These are phyloP conservation scores for Carex cristatella DNA, from an alignment of 176 grass and related monocot species.

Conservation along the genomic window DNA sequence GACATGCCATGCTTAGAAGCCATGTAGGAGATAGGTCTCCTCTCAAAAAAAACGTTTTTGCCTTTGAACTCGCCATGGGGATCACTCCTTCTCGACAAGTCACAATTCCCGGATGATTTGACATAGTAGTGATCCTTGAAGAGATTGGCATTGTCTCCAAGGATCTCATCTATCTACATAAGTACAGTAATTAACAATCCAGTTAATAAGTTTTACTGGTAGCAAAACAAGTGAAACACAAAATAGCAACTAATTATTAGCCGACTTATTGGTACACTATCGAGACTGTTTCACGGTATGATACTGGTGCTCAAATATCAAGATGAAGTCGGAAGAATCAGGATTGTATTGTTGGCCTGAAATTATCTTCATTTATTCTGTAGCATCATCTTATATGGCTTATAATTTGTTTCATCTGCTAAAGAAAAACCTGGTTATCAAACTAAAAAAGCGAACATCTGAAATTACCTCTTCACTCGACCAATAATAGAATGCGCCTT, in stretches of 20 bases:
- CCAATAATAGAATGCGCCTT: conserved; percentile 94
- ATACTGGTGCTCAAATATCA: background rate
- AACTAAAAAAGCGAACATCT: background rate
- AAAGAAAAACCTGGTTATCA: background rate
- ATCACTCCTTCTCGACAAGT: conserved; percentile 83
- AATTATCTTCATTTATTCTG: background rate
- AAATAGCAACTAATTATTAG: background rate
- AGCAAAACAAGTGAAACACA: background rate
- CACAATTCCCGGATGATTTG: conserved; percentile 89
- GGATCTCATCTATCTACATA: conserved; percentile 61
- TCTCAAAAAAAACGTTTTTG: conserved; percentile 87
- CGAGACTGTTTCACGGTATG: background rate
- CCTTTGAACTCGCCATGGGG: conserved; percentile 80
- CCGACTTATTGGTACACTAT: too few species aligned
- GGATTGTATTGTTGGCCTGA: background rate
- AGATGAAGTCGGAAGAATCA: background rate
- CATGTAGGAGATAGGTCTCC: conserved; percentile 46
- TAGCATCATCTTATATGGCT: background rate
- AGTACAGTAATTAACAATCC: background rate
- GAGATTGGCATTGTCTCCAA: conserved; percentile 64
- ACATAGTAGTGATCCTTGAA: conserved; percentile 97
- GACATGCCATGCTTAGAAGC: conserved; percentile 62
- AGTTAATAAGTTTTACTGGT: background rate
- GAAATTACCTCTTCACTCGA: conserved; percentile 61
- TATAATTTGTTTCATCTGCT: background rate